phyloP scores from a whole-genome alignment of 129 eudicot species.

The Rutidosis leptorrhynchoides region DNA sequence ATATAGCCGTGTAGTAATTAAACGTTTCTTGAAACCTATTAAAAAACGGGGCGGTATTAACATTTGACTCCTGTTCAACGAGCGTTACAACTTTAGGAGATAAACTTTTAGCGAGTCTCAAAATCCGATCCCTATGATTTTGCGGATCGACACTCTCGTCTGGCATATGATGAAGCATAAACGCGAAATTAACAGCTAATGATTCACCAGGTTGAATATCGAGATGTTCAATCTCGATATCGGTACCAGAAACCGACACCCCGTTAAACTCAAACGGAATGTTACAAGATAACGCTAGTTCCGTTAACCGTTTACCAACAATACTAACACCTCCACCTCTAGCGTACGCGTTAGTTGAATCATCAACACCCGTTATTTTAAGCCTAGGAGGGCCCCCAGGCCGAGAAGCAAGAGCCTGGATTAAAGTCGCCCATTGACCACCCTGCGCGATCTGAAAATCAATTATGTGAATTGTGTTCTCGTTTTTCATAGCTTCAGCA shows the following conservation, averaged over 20 bases:
- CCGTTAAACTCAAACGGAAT: constrained; percentile 56
- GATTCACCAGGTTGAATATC: constrained; percentile 46
- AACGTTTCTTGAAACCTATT: constrained; percentile 48
- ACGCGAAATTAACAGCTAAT: constrained; percentile 52
- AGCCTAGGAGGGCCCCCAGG: constrained; percentile 61
- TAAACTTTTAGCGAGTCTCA: constrained; percentile 46
- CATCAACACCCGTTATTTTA: constrained; percentile 51
- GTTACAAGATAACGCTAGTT: constrained; percentile 44
- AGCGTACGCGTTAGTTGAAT: constrained; percentile 33
- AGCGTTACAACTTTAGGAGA: constrained; percentile 60
- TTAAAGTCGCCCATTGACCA: constrained; percentile 49
- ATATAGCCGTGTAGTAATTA: constrained; percentile 39
- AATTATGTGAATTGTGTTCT: constrained; percentile 50
- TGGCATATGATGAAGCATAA: constrained; percentile 60
- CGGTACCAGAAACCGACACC: constrained; percentile 31
- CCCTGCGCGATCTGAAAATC: constrained; percentile 60
- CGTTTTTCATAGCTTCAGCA: constrained; percentile 60
- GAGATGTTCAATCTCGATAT: constrained; percentile 28
- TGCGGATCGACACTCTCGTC: constrained; percentile 52
- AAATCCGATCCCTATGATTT: constrained; percentile 47
- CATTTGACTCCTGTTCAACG: constrained; percentile 53
- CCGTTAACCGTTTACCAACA: constrained; percentile 41
- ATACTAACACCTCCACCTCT: constrained; percentile 44
- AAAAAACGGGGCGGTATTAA: constrained; percentile 43
- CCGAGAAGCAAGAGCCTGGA: constrained; percentile 59